These are phyloP conservation scores for Byssothecium circinans DNA, from an alignment of 2,329 filamentous ascomycete species.

Conservation along the genomic window DNA sequence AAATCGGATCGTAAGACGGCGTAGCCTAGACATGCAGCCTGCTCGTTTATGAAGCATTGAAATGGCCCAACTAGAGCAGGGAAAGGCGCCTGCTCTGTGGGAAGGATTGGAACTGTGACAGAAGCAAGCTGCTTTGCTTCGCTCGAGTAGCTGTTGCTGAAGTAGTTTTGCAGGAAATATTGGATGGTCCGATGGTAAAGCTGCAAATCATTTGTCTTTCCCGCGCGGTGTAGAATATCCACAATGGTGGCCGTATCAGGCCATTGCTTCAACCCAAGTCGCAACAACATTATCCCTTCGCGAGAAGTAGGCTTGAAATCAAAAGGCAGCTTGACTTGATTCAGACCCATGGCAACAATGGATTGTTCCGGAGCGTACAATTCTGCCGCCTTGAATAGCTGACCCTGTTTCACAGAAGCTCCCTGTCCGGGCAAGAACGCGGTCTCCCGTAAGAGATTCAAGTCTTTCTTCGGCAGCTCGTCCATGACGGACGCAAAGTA, in stretches of 20 bases:
- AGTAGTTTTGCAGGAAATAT: slow-evolving; percentile 82
- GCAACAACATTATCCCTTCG: slow-evolving; percentile 74
- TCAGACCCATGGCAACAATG: slow-evolving; percentile 34
- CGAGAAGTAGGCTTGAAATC: slow-evolving; percentile 55
- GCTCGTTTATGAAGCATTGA: slow-evolving; percentile 80
- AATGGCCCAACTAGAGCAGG: slow-evolving; percentile 69
- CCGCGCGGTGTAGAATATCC: slow-evolving; percentile 70
- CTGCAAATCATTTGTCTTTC: slow-evolving; percentile 51
- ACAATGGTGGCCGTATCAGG: slow-evolving; percentile 76
- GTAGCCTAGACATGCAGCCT: slow-evolving; percentile 77
- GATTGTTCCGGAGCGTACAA: slow-evolving; percentile 41
- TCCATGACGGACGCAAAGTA: slow-evolving; percentile 87
- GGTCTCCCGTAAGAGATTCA: slow-evolving; percentile 75
- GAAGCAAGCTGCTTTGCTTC: slow-evolving; percentile 59
- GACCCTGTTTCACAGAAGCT: slow-evolving; percentile 24
- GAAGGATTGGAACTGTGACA: slow-evolving; percentile 58
- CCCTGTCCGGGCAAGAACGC: slow-evolving; percentile 75
- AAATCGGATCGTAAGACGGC: slow-evolving; percentile 74
- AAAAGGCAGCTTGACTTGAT: slow-evolving; percentile 72
- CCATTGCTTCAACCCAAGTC: slow-evolving; percentile 71
- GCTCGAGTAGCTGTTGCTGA: slow-evolving; percentile 70
- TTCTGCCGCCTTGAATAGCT: slow-evolving; percentile 41
- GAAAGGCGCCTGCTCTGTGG: slow-evolving; percentile 66
- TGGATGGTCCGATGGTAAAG: slow-evolving; percentile 71
- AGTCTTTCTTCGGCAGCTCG: slow-evolving; percentile 83